Conservation (phyloP, 495 filamentous ascomycete species). For the Filosporella fistucella region DNA sequence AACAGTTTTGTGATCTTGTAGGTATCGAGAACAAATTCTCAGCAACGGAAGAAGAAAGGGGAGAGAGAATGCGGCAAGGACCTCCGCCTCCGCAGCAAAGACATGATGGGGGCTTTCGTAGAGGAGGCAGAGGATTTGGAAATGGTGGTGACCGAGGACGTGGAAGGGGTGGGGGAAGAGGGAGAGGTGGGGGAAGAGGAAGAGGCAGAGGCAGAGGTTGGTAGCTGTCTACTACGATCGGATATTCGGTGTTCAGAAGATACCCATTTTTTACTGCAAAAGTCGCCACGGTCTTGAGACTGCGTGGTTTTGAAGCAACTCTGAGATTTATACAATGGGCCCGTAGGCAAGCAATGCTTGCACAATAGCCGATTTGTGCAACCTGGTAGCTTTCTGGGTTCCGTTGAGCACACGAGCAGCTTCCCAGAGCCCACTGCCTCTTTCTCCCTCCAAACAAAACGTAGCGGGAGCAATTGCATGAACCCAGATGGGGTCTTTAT, state of each 20-base stretch:
- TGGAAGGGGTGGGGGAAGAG: slow-evolving; percentile 28
- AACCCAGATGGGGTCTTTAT: too few species aligned
- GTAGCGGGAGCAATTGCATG: too few species aligned
- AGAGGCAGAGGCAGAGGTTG: slow-evolving; percentile 24
- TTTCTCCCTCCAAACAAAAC: too few species aligned
- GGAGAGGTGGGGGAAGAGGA: slow-evolving; percentile 29
- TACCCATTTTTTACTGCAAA: too few species aligned
- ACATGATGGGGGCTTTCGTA: slow-evolving; percentile 22
- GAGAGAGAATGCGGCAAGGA: slow-evolving; percentile 41
- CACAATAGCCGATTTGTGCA: too few species aligned
- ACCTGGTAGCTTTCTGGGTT: too few species aligned
- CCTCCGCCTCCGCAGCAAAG: slow-evolving; percentile 30
- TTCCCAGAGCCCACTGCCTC: too few species aligned
- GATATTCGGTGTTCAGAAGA: background rate
- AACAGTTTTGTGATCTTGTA: slow-evolving; percentile 69
- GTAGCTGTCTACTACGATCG: background rate
- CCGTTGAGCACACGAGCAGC: too few species aligned
- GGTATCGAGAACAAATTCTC: slow-evolving; percentile 75
- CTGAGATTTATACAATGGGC: too few species aligned
- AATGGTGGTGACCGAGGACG: slow-evolving; percentile 24
- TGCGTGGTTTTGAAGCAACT: too few species aligned
- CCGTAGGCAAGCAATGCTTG: too few species aligned
- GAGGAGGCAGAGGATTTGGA: slow-evolving; percentile 27
- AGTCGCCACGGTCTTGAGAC: too few species aligned
- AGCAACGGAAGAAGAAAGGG: slow-evolving; percentile 62